These are phyloP conservation scores for Tylopilus balloui DNA, from an alignment of 768 basidiomycete species.

Conservation along the genomic window DNA sequence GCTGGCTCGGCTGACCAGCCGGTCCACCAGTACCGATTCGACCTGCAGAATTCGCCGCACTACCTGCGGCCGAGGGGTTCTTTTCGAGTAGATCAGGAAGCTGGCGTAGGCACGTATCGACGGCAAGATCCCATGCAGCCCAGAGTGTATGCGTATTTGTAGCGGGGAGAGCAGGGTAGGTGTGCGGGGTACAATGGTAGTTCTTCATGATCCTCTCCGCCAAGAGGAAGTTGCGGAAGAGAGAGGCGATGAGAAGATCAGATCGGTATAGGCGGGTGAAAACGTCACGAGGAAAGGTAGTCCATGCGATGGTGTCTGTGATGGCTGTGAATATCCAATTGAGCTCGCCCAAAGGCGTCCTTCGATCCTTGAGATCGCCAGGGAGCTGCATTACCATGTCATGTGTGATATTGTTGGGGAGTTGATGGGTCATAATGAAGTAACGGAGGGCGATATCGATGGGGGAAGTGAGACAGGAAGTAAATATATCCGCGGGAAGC, in stretches of 20 bases:
- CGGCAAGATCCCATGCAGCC: slow-evolving; percentile 97
- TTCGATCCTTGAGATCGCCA: slow-evolving; percentile 92
- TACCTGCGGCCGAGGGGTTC: slow-evolving; percentile 20
- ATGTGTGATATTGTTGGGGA: slow-evolving; percentile 72
- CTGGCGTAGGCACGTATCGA: slow-evolving; percentile 90
- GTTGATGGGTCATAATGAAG: slow-evolving; percentile 86
- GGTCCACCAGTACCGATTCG: slow-evolving; percentile 7
- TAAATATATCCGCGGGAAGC: slow-evolving; percentile 95
- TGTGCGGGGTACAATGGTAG: slow-evolving; percentile 95
- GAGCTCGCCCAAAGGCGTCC: slow-evolving; percentile 96
- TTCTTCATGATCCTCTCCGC: slow-evolving; percentile 98
- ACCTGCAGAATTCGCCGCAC: slow-evolving; percentile 21
- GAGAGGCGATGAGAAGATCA: slow-evolving; percentile 90
- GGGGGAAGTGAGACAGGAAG: slow-evolving; percentile 94
- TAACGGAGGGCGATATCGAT: slow-evolving; percentile 96
- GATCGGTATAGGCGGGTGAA: slow-evolving; percentile 94
- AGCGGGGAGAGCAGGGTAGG: slow-evolving; percentile 83
- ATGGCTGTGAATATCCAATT: slow-evolving; percentile 99
- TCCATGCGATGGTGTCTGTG: slow-evolving; percentile 99
- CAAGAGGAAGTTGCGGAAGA: slow-evolving; percentile 95
- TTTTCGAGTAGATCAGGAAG: slow-evolving; percentile 75
- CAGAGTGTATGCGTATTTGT: slow-evolving; percentile 97
- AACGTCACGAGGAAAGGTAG: slow-evolving; percentile 87
- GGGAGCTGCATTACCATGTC: slow-evolving; percentile 95
- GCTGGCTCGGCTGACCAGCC: slow-evolving; percentile 16